Conservation (phyloP, 495 filamentous ascomycete species). For the Mycothermus thermophilus region DNA sequence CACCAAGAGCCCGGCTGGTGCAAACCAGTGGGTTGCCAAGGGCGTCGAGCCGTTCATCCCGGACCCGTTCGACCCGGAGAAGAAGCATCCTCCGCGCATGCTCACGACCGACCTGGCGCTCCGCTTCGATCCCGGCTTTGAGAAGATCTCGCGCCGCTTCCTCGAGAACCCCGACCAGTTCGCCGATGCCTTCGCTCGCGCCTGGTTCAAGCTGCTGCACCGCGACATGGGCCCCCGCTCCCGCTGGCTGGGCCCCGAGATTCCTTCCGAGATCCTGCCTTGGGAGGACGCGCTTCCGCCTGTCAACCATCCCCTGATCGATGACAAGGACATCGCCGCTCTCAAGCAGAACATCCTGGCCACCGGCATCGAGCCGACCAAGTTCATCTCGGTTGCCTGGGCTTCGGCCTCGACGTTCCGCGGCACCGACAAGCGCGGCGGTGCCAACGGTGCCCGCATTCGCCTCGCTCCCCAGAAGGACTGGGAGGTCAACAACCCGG, state of each 20-base stretch:
- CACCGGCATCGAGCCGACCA: conserved; percentile 38
- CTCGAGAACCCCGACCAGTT: conserved; percentile 50
- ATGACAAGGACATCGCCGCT: conserved; percentile 41
- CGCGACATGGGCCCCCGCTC: conserved; percentile 56
- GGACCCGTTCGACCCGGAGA: conserved; percentile 48
- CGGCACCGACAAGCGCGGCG: conserved; percentile 60
- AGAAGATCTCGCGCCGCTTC: conserved; percentile 58
- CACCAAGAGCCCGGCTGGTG: conserved; percentile 57
- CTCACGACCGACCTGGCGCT: conserved; percentile 58
- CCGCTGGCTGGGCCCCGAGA: conserved; percentile 56
- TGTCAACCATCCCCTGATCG: conserved; percentile 39
- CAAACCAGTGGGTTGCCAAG: conserved; percentile 63
- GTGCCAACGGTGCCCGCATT: conserved; percentile 61
- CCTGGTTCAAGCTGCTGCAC: conserved; percentile 70
- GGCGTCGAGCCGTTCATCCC: conserved; percentile 48
- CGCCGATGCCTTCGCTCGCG: conserved; percentile 48
- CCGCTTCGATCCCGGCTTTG: conserved; percentile 52
- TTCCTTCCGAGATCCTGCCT: conserved; percentile 44
- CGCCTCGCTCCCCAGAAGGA: conserved; percentile 53
- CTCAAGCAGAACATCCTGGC: conserved; percentile 53
- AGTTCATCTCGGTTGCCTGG: conserved; percentile 50
- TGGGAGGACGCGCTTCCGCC: conserved; percentile 56
- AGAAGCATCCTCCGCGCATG: conserved; percentile 55
- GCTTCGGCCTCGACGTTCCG: conserved; percentile 61
- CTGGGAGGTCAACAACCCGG: conserved; percentile 56